A percentile compares a stretch with the other conserved stretches of the same genome.
Evolutionary conservation across 495 filamentous ascomycete genomes (phyloP).

Genomic region (Tuber borchii): DNA sequence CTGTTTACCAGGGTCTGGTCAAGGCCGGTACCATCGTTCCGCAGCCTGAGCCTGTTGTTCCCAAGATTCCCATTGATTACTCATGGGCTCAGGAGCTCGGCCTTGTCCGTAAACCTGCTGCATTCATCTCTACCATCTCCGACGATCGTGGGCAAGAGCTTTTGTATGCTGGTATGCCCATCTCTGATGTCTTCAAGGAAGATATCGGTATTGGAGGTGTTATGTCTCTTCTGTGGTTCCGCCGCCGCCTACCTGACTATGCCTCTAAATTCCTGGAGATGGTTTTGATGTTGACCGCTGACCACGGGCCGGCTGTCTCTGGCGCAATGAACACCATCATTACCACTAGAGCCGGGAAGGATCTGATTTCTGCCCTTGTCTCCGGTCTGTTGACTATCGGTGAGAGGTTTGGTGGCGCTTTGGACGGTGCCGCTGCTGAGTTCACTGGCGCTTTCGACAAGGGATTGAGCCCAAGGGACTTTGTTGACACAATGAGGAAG

Average conservation of each 20-base stretch:
- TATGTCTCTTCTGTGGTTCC: slow-evolving; percentile 99
- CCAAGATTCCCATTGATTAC: slow-evolving; percentile 99
- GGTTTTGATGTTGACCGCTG: slow-evolving; percentile 99
- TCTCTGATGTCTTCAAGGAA: slow-evolving; percentile 97
- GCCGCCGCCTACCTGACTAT: slow-evolving; percentile 89
- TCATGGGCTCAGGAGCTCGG: slow-evolving; percentile 98
- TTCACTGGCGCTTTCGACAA: slow-evolving; percentile 98
- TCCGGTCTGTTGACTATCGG: slow-evolving; percentile 96
- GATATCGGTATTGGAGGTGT: slow-evolving; percentile 99
- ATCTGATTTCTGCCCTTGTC: slow-evolving; percentile 90
- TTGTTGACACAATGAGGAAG: slow-evolving; percentile 97
- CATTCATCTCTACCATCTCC: slow-evolving; percentile 99
- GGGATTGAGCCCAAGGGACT: slow-evolving; percentile 95
- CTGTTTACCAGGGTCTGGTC: slow-evolving; percentile 80
- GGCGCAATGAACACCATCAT: slow-evolving; percentile 99
- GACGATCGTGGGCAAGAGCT: slow-evolving; percentile 99
- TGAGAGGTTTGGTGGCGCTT: slow-evolving; percentile 94
- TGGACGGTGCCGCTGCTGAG: slow-evolving; percentile 96
- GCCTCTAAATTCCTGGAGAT: slow-evolving; percentile 99
- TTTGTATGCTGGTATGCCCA: slow-evolving; percentile 97
- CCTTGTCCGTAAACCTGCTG: slow-evolving; percentile 97
- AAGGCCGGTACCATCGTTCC: slow-evolving; percentile 76
- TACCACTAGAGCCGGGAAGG: slow-evolving; percentile 96
- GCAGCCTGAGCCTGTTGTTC: slow-evolving; percentile 78
- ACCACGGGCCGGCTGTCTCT: slow-evolving; percentile 97